phyloP scores from a whole-genome alignment of 352 stramenopile species.

The Globisporangium camurandrum region DNA sequence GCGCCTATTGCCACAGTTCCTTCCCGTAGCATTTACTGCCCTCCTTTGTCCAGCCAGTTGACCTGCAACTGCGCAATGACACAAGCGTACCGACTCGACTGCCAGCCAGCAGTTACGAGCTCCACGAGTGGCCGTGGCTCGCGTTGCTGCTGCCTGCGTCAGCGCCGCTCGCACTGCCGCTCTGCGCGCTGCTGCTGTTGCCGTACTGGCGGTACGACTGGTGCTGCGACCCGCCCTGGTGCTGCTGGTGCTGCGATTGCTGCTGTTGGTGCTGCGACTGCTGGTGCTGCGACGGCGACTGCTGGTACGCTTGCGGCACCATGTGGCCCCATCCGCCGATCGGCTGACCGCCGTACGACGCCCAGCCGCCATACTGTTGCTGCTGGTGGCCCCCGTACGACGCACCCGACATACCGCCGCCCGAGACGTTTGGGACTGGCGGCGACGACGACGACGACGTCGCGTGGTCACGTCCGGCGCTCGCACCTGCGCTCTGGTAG shows the following conservation, averaged over 20 bases:
- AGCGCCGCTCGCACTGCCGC: conserved; percentile 29
- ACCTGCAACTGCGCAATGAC: background rate
- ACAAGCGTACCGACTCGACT: conserved; percentile 11
- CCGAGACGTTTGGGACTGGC: conserved; percentile 60
- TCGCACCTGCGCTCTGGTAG: conserved; percentile 26
- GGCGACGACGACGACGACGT: conserved; percentile 52
- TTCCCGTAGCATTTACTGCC: conserved; percentile 25
- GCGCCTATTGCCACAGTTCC: conserved; percentile 15
- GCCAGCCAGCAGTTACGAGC: conserved; percentile 37
- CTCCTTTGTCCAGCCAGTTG: too few species aligned
- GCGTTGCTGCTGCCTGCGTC: conserved; percentile 37
- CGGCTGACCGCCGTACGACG: conserved; percentile 66
- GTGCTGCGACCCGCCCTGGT: too few species aligned
- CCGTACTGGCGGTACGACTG: conserved; percentile 78
- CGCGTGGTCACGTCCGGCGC: conserved; percentile 47
- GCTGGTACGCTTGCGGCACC: conserved; percentile 80
- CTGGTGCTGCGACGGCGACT: conserved; percentile 54
- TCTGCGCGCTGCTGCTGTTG: conserved; percentile 41
- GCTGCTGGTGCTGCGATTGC: conserved; percentile 64
- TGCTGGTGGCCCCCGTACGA: conserved; percentile 67
- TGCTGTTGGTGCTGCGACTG: conserved; percentile 46
- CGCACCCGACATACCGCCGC: conserved; percentile 36
- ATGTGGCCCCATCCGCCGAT: conserved; percentile 76
- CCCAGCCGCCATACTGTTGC: conserved; percentile 65
- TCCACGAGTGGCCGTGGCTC: conserved; percentile 51